Evolutionary conservation across 2,329 filamentous ascomycete species (phyloP), one percentile per base, ranked within the genome.

Genomic region (Calonectria honghensis): DNA sequence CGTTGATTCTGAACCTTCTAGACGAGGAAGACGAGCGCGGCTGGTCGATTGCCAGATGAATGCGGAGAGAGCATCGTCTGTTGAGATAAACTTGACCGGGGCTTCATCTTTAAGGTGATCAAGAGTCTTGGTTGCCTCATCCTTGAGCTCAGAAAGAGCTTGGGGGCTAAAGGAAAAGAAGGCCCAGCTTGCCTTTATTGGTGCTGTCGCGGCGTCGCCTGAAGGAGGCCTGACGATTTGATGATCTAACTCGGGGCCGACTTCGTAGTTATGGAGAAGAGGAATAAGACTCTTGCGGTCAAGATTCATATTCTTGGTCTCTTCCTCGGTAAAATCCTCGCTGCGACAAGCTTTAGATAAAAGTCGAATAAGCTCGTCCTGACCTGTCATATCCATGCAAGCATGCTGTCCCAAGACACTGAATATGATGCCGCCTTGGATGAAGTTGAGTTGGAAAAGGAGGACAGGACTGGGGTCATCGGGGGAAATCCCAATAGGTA

Each of bases 61-160:
- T 0, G 89, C 88, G 5, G 82, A 88, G n/a, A 91, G 81, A 4
- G 86, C 84, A 78, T 92, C 90, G 71, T 92, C 89, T 1, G 89
- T 91, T 3, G 89, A 90, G 31, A 91, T 79, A 75, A 85, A 90
- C 3, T 57, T 0, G 54, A 32, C 2, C 16, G n/a, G 3, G 4
- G 88, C 87, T 0, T 78, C 48, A 0, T 78, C 59, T 73, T 91
- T 91, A 1, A 91, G 80, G 0, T 77, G 70, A 3, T 27, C 51
- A 52, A 52, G 51, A 52, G 51, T 52, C 51, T 52, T 52, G 51
- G 27, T 52, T 52, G 51, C 51, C 51, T 52, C 51, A 52, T 52
- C 51, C 51, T 52, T 52, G 27, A 52, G 27, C 51, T 52, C 51
- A 32, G 75, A 66, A 1, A 90, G 83, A 0, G 85, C 83, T 5